These are phyloP conservation scores for Ganoderma multipileum DNA, from an alignment of 1,284 basidiomycete species.

Conservation along the genomic window DNA sequence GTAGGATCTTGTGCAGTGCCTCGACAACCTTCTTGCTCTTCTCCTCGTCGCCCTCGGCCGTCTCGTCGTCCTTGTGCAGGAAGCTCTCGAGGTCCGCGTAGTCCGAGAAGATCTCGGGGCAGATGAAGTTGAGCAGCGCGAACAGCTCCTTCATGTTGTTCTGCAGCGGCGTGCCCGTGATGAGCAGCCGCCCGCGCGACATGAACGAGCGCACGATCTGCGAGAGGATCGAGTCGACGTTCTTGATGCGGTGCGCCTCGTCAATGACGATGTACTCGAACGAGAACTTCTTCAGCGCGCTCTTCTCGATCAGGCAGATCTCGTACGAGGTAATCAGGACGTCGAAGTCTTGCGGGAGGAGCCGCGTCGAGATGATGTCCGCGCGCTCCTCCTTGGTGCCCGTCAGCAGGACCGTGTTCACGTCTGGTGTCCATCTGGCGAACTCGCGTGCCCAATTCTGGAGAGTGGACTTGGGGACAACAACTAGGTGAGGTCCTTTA, in stretches of 20 bases:
- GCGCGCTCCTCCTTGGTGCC: constrained; percentile 92
- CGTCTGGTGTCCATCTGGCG: constrained; percentile 90
- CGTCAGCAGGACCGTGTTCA: constrained; percentile 84
- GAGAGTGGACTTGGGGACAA: constrained; percentile 97
- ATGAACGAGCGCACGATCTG: constrained; percentile 95
- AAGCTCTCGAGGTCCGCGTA: constrained; percentile 80
- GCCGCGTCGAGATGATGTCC: constrained; percentile 78
- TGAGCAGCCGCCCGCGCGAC: constrained; percentile 89
- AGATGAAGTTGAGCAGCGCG: constrained; percentile 94
- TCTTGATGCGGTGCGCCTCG: constrained; percentile 99
- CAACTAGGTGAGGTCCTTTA: constrained; percentile 89
- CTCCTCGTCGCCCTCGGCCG: constrained; percentile 81
- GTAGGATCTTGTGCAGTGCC: constrained; percentile 95
- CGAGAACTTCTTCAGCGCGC: constrained; percentile 90
- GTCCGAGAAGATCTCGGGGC: constrained; percentile 83
- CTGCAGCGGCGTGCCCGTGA: constrained; percentile 97
- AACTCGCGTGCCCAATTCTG: constrained; percentile 99
- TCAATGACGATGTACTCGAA: constrained; percentile 99
- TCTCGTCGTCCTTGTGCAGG: constrained; percentile 81
- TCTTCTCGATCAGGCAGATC: constrained; percentile 95
- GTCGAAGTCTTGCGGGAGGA: constrained; percentile 92
- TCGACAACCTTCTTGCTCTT: constrained; percentile 94
- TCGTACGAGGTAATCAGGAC: constrained; percentile 98
- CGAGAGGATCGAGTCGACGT: constrained; percentile 95
- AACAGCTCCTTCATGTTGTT: constrained; percentile 99